Conservation (phyloP, 441 rosid genomes). For the Pelargonium australe region DNA sequence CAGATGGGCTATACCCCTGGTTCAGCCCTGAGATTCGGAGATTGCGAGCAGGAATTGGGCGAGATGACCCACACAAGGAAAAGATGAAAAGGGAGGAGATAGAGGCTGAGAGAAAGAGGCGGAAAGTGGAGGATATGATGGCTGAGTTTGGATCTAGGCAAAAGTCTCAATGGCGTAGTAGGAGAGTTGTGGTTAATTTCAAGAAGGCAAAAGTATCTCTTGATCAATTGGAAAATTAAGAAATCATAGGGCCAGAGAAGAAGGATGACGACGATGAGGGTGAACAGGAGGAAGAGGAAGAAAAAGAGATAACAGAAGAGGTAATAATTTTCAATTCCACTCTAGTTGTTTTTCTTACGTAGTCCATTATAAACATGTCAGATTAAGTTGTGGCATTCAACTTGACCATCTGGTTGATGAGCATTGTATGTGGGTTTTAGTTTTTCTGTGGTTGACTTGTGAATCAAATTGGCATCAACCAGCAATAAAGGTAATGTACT, state of each 20-base stretch:
- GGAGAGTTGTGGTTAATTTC: constrained; percentile 59
- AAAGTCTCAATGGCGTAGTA: constrained; percentile 71
- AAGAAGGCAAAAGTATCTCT: constrained; percentile 77
- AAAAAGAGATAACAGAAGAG: constrained; percentile 73
- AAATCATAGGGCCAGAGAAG: constrained; percentile 56
- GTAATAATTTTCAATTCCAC: constrained; percentile 25
- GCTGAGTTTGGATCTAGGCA: constrained; percentile 75
- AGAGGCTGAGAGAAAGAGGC: constrained; percentile 46
- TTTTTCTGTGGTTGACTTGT: background rate
- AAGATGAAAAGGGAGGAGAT: constrained; percentile 71
- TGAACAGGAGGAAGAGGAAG: constrained; percentile 56
- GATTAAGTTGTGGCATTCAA: constrained; percentile 1
- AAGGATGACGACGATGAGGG: constrained; percentile 46
- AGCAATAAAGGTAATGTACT: background rate
- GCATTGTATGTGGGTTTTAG: background rate
- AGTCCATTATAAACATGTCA: background rate
- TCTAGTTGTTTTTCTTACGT: background rate
- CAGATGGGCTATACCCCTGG: constrained; percentile 97
- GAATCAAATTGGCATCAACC: background rate
- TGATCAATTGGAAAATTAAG: constrained; percentile 82
- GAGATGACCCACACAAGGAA: constrained; percentile 81
- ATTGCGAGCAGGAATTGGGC: constrained; percentile 85
- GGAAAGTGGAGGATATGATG: constrained; percentile 59
- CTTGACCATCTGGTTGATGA: background rate
- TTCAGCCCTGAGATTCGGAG: constrained; percentile 75